phyloP scores from a whole-genome alignment of 2,329 filamentous ascomycete species.

The Trichoderma hamatum region DNA sequence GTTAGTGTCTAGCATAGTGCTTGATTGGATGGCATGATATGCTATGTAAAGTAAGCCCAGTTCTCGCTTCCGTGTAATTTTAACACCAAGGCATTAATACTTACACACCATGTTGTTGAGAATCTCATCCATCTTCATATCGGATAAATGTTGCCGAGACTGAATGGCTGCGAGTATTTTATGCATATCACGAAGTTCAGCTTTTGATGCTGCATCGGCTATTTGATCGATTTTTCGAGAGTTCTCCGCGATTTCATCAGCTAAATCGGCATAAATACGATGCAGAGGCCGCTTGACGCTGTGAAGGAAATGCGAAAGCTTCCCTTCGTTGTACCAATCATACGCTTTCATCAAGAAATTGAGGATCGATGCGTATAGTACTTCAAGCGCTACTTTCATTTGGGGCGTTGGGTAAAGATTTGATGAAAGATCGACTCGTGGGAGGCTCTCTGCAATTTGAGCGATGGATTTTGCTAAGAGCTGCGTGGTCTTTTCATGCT shows the following conservation, averaged over 20 bases:
- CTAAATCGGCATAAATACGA: neutral
- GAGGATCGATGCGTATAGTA: neutral
- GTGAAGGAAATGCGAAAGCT: neutral
- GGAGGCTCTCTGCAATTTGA: neutral
- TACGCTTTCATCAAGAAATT: neutral
- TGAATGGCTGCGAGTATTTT: neutral
- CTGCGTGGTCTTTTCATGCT: neutral
- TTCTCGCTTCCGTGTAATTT: neutral
- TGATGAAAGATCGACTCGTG: neutral
- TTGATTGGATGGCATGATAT: neutral
- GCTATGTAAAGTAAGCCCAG: neutral
- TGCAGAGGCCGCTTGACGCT: neutral
- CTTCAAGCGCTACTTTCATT: neutral
- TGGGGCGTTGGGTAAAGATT: neutral
- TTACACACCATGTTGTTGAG: neutral
- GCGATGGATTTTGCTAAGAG: neutral
- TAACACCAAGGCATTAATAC: neutral
- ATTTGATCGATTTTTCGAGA: neutral
- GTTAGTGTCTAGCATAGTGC: neutral
- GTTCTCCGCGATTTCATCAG: neutral
- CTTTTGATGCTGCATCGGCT: neutral
- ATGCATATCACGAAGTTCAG: neutral
- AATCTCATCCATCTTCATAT: neutral
- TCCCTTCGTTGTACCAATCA: neutral
- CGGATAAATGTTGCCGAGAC: neutral